Evolutionary conservation across 2,329 filamentous ascomycete species (phyloP).

Genomic region (Paecilomyces formosus): DNA sequence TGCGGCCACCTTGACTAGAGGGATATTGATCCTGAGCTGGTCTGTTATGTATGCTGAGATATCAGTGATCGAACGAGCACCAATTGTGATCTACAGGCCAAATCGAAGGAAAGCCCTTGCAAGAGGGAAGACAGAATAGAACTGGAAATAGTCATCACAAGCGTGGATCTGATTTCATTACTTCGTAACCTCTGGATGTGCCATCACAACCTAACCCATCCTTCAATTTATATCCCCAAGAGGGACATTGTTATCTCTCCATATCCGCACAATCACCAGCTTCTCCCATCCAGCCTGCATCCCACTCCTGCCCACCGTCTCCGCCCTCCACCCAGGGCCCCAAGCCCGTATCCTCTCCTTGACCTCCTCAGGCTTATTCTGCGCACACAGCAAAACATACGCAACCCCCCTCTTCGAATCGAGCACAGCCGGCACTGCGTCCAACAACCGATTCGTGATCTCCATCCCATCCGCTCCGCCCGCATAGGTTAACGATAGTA

Average conservation of each 20-base stretch:
- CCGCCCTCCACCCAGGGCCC: conserved; percentile 61
- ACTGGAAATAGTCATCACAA: not conserved
- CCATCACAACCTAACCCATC: not conserved
- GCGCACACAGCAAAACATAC: conserved; percentile 82
- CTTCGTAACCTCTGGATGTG: not conserved
- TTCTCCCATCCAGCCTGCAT: conserved; percentile 92
- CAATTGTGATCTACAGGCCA: not conserved
- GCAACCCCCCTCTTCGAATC: conserved; percentile 63
- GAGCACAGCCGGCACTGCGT: conserved; percentile 59
- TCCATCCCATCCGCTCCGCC: conserved; percentile 91
- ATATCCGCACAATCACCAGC: conserved; percentile 80
- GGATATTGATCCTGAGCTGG: not conserved
- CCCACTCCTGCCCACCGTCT: conserved; percentile 74
- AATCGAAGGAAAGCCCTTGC: not conserved
- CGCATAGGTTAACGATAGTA: conserved; percentile 80
- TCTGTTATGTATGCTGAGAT: no score
- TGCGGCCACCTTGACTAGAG: not conserved
- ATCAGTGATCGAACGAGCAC: not conserved
- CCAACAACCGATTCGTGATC: conserved; percentile 72
- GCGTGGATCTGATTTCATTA: not conserved
- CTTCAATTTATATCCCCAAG: not conserved
- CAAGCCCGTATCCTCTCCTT: conserved; percentile 54
- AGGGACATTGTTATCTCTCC: conserved; percentile 42
- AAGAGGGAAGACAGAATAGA: not conserved
- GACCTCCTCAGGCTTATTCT: conserved; percentile 76